These are phyloP conservation scores for Talaromyces sp. DNA, from an alignment of 2,329 filamentous ascomycete species.

Conservation along the genomic window DNA sequence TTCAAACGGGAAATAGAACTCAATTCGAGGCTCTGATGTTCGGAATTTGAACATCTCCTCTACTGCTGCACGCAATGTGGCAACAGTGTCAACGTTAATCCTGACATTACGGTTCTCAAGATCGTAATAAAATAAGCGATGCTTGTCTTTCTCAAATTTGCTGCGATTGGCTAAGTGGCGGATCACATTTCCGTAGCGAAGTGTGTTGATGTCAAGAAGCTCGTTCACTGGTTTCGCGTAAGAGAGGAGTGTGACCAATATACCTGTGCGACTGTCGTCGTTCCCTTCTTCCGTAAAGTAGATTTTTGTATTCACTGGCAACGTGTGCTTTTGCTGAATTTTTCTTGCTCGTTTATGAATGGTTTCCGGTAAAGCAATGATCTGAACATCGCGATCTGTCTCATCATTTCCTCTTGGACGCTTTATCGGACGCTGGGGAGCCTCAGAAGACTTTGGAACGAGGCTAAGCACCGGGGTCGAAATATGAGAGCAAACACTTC, in stretches of 20 bases:
- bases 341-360: background rate
- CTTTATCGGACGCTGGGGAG: background rate
- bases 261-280: background rate
- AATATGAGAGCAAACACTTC: background rate
- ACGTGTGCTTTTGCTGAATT: background rate
- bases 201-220: background rate
- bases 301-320: background rate
- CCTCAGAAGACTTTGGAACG: background rate
- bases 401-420: background rate
- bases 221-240: background rate
- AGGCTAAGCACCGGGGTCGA: too few relatives aligned
- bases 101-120: background rate
- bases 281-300: constrained; percentile 1
- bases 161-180: background rate
- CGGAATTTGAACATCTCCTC: background rate
- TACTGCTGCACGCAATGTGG: background rate
- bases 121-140: background rate
- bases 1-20: background rate
- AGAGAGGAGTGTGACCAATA: background rate
- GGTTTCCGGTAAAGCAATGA: background rate
- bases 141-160: background rate
- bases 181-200: background rate
- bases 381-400: background rate
- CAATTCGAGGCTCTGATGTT: background rate
- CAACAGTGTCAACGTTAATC: background rate